Base-by-base conservation (phyloP, 2,329 filamentous ascomycete genomes). In the Sporothrix protearum region DNA sequence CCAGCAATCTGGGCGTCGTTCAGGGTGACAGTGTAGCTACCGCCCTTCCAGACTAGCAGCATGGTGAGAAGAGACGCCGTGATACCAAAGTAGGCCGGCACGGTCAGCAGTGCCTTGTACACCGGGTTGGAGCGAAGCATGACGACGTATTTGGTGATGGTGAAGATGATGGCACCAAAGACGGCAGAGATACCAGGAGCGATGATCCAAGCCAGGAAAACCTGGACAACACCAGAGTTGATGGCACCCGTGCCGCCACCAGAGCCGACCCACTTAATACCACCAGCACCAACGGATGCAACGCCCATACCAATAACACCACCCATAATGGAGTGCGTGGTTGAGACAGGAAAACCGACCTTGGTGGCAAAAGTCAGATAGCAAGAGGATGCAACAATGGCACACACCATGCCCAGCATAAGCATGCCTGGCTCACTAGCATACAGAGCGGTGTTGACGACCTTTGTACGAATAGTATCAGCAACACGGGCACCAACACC, bases 191-290 rank as follows among this genome's bases (percentile, higher is more conserved):
- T 82, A 70, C 83, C 83, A 0, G 88, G 88, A 1, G 88, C 87
- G 73, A 89, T 87, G 74, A 85, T 83, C 87, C 87, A 88, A 12
- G 86, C 87, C 19, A 88, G 83, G 74, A 88, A 87, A 28, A 89
- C 86, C 73, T 87, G 86, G 49, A 85, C 84, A 7, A 89, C 88
- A 73, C 87, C 85, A 10, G 79, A 76, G 72, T 81, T 81, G 74
- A 85, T 80, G 71, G 77, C 75, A 12, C 78, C 76, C 14, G 76
- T 77, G 0, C 81, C 81, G 8, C 76, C 71, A 2, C 84, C 76
- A 10, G 79, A 81, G 72, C 84, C 85, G 16, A 83, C 77, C 86
- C 88, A 90, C 71, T 84, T 82, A 66, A 90, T 81, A 73, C 85
- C 84, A 1, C 79, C 71, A 2, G 81, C 78, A 6, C 87, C 87